Evolutionary conservation across 2,329 filamentous ascomycete species (phyloP).

Genomic region (Scleromitrula shiraiana): DNA sequence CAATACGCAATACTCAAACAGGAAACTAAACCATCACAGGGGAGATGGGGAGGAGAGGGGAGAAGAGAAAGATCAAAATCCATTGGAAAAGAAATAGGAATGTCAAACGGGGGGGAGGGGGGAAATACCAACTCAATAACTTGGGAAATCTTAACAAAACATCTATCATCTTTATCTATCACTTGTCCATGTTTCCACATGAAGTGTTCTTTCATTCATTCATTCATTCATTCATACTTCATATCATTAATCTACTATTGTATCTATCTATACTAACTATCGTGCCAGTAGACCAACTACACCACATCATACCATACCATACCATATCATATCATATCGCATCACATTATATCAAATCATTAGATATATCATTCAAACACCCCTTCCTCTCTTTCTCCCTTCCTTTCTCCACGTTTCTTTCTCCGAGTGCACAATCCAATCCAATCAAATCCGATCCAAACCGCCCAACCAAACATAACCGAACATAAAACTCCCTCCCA

Average conservation of each 20-base stretch:
- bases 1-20: too few species aligned
- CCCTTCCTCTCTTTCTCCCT: not conserved
- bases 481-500: not conserved
- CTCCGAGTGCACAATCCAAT: not conserved
- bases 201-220: not conserved
- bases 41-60: too few species aligned
- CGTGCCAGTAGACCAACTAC: not conserved
- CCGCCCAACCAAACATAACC: not conserved
- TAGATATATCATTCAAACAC: not conserved
- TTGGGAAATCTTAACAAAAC: too few species aligned
- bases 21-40: too few species aligned
- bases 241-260: not conserved
- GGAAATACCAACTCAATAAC: not conserved
- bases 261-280: not conserved
- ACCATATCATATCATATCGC: not conserved
- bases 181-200: not conserved
- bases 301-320: not conserved
- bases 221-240: not conserved
- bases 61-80: too few species aligned
- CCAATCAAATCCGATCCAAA: not conserved
- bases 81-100: too few species aligned
- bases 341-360: not conserved
- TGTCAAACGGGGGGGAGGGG: too few species aligned
- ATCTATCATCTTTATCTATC: too few species aligned
- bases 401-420: too few species aligned